Evolutionary conservation across 1,284 basidiomycete genomes (phyloP).

Genomic region (Wallemia mellicola): DNA sequence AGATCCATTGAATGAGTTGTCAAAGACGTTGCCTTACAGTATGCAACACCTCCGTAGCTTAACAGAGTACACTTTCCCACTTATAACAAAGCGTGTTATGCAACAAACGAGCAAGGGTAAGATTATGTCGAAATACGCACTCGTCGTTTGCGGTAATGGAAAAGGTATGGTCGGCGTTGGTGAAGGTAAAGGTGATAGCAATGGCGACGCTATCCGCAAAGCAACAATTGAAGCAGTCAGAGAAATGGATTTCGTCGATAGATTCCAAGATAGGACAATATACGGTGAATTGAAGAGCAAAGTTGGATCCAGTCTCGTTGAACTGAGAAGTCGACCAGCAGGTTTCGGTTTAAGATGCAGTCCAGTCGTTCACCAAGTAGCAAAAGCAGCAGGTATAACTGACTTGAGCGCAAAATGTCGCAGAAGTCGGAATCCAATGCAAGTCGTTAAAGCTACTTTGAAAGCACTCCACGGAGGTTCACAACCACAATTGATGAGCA

Average conservation of each 20-base stretch:
- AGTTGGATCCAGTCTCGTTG: constrained; percentile 15
- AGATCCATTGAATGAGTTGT: not conserved
- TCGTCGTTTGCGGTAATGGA: constrained; percentile 18
- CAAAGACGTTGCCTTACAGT: not conserved
- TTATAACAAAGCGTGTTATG: constrained; percentile 13
- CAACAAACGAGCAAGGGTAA: constrained; percentile 18
- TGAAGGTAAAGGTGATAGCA: constrained; percentile 16
- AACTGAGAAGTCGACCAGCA: constrained; percentile 14
- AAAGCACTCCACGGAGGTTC: constrained; percentile 9
- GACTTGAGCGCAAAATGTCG: constrained; percentile 17
- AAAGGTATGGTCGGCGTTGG: constrained; percentile 17
- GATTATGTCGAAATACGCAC: constrained; percentile 14
- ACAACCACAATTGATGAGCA: constrained; percentile 9
- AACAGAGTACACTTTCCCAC: constrained; percentile 5
- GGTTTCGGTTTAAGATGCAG: constrained; percentile 18
- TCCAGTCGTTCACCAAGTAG: constrained; percentile 17
- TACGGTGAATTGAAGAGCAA: constrained; percentile 15
- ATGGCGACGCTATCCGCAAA: constrained; percentile 14
- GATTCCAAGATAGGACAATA: constrained; percentile 15
- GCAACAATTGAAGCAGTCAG: constrained; percentile 18
- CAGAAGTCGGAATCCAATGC: constrained; percentile 16
- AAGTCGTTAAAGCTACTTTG: constrained; percentile 15
- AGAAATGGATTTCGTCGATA: constrained; percentile 16
- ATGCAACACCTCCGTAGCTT: not conserved
- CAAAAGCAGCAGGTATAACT: constrained; percentile 16